Conservation (phyloP, 352 stramenopile species). For the Phytophthora megakarya region DNA sequence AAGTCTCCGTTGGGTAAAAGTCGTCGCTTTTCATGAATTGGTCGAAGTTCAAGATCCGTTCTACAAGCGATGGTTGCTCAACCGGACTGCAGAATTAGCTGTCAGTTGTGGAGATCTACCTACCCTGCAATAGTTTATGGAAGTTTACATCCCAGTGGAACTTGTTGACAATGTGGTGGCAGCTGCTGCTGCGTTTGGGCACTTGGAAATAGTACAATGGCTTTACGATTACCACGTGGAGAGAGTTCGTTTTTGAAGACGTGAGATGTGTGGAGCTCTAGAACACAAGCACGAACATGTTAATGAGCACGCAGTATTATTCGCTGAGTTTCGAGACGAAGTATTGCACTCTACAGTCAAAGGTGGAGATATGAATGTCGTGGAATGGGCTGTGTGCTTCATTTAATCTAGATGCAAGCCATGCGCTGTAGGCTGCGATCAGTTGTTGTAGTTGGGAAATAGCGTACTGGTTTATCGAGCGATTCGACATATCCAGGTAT, state of each 20-base stretch:
- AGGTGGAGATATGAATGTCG: too few species aligned
- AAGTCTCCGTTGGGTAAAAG: constrained; percentile 28
- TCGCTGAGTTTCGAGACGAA: too few species aligned
- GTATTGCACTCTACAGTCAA: too few species aligned
- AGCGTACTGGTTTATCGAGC: constrained; percentile 25
- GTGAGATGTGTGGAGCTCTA: constrained; percentile 34
- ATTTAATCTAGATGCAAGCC: too few species aligned
- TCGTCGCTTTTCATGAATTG: constrained; percentile 17
- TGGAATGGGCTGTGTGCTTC: too few species aligned
- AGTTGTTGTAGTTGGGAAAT: too few species aligned
- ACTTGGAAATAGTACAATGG: constrained; percentile 29
- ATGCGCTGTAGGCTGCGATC: too few species aligned
- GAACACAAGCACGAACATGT: constrained; percentile 56
- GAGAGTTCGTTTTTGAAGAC: too few species aligned
- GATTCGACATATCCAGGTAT: constrained; percentile 5
- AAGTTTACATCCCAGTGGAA: constrained; percentile 14
- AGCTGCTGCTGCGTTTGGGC: constrained; percentile 28
- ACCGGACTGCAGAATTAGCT: constrained; percentile 24
- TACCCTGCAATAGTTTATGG: constrained; percentile 32
- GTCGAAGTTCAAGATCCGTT: constrained; percentile 23
- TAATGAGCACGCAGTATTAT: constrained; percentile 40
- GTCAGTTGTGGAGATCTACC: constrained; percentile 20
- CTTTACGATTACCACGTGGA: constrained; percentile 29
- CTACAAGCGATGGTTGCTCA: constrained; percentile 35
- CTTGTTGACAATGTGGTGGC: constrained; percentile 22